A percentile compares a stretch with the other conserved stretches of the same genome.
These are phyloP conservation scores for Backusella liffmaniae DNA, from an alignment of 192 early-diverging fungal species.

Conservation along the genomic window DNA sequence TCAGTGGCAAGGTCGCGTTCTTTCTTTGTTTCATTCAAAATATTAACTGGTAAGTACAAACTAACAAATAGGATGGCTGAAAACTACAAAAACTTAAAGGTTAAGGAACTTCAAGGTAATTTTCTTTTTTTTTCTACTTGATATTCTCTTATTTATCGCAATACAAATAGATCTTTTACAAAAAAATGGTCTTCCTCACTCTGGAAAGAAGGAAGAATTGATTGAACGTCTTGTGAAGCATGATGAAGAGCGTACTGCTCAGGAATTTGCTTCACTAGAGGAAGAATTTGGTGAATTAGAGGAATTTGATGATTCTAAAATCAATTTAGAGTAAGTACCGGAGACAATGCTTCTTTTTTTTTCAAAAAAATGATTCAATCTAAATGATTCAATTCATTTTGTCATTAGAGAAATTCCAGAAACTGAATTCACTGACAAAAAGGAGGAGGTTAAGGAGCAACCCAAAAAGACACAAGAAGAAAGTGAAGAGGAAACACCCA, in stretches of 20 bases:
- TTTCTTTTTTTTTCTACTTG: not conserved
- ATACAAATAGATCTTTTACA: conserved; percentile 43
- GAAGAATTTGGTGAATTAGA: conserved; percentile 32
- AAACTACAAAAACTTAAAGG: conserved; percentile 44
- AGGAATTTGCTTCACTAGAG: conserved; percentile 27
- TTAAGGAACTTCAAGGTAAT: conserved; percentile 51
- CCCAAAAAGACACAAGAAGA: not conserved
- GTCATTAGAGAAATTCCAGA: conserved; percentile 4
- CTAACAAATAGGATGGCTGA: conserved; percentile 21
- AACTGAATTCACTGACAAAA: conserved; percentile 1
- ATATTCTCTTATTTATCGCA: not conserved
- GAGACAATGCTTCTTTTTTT: not conserved
- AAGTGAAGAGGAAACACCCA: not conserved
- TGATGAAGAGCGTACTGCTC: conserved; percentile 44
- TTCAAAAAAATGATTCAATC: not conserved
- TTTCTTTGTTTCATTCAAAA: conserved; percentile 13
- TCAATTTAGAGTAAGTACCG: conserved; percentile 34
- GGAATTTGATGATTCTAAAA: conserved; percentile 36
- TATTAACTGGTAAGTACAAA: not conserved
- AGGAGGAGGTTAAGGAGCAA: not conserved
- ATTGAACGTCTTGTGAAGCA: conserved; percentile 59
- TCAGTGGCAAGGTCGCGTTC: not conserved
- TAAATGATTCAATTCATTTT: not conserved
- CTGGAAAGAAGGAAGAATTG: conserved; percentile 68
- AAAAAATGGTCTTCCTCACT: conserved; percentile 49